Evolutionary conservation across 2,329 filamentous ascomycete species (phyloP).

Genomic region (Pseudogymnoascus sp.): DNA sequence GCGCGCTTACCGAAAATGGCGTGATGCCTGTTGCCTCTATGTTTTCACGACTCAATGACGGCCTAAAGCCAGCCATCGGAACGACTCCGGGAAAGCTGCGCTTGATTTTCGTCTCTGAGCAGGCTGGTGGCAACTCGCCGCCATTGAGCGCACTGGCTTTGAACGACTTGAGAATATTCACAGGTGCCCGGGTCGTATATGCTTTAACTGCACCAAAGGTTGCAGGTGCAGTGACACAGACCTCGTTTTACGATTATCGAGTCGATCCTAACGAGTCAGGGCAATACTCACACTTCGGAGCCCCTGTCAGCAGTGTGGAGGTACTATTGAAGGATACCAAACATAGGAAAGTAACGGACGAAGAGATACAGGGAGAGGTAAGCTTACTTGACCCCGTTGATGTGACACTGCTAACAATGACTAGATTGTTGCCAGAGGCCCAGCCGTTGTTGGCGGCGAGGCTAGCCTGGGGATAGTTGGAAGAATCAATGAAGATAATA

Average conservation of each 20-base stretch:
- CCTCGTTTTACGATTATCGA: slow-evolving; percentile 80
- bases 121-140: slow-evolving; percentile 52
- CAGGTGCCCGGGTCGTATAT: slow-evolving; percentile 72
- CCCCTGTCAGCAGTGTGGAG: slow-evolving; percentile 72
- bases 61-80: slow-evolving; percentile 49
- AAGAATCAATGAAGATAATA: slow-evolving; percentile 63
- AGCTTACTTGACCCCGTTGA: slow-evolving; percentile 22
- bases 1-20: slow-evolving; percentile 59
- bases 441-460: slow-evolving; percentile 62
- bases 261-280: slow-evolving; percentile 33
- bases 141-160: slow-evolving; percentile 61
- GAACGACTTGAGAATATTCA: slow-evolving; percentile 74
- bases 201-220: slow-evolving; percentile 73
- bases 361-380: slow-evolving; percentile 55
- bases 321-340: slow-evolving; percentile 59
- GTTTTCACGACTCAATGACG: slow-evolving; percentile 52
- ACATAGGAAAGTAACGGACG: slow-evolving; percentile 53
- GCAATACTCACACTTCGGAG: slow-evolving; percentile 63
- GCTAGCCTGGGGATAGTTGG: slow-evolving; percentile 55
- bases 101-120: slow-evolving; percentile 70
- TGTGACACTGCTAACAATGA: slow-evolving; percentile 10
- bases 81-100: slow-evolving; percentile 65
- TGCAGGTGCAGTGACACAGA: slow-evolving; percentile 85
- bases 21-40: slow-evolving; percentile 61
- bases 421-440: slow-evolving; percentile 63